Evolutionary conservation across 352 stramenopile species (phyloP), one percentile per base, ranked within the genome.

Genomic region (Phytophthora hibernalis): DNA sequence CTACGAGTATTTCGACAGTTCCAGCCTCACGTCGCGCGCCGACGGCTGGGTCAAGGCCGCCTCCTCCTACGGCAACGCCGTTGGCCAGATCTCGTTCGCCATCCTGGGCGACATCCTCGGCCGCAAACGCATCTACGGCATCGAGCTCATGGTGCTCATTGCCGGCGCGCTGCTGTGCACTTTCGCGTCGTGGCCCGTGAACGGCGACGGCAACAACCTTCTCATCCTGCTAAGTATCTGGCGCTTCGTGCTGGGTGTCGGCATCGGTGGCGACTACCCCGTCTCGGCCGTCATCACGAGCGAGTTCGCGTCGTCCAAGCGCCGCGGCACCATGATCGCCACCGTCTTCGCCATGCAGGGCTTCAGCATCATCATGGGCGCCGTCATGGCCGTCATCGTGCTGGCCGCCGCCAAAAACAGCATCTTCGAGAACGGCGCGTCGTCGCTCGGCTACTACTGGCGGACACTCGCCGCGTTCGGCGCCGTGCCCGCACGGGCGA

Each of bases 331-430:
- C 31, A 81, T 77, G 57, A 82, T 86, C 47, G 71, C 72, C 37
- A 67, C 75, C 5, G 78, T 85, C 21, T 88, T 88, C 55, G 77
- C 77, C 48, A 88, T 88, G 79, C 70, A 85, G 37, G 77, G 74
- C 22, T 68, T 76, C 22, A 77, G 77, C 21, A 85, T 82, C 74
- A 79, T 85, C 35, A 54, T 57, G 9, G 73, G 61, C 22, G 72
- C 62, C 21, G 21, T 78, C 52, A 70, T 84, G 65, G 65, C 70
- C 33, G 58, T 80, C 48, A 64, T 74, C 31, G 62, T 82, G 40
- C 59, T 82, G 11, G 66, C 66, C 12, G 60, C 54, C 28, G 53
- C 61, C 21, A 73, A 77, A 43, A 21, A 74, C 54, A 69, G 35
- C 47, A 74, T 70, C 55, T 26, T 85, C 42, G 71, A 80, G 40